Conservation (phyloP, 2,329 filamentous ascomycete genomes). For the Xylariaceae sp. region DNA sequence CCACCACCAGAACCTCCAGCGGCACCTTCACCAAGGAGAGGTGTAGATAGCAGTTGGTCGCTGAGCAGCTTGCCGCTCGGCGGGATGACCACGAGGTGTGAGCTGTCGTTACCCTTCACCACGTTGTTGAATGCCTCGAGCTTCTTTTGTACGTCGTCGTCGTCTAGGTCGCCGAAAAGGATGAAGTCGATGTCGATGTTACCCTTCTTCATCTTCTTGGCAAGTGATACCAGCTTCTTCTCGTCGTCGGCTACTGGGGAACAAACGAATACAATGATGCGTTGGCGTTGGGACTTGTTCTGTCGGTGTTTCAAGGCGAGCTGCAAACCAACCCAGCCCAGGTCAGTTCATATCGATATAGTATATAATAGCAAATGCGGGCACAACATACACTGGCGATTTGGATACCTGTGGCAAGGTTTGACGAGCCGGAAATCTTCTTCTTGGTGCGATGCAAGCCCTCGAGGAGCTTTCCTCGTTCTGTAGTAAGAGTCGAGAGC, state of each 20-base stretch:
- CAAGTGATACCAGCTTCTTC: constrained; percentile 81
- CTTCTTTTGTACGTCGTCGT: constrained; percentile 86
- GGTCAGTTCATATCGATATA: constrained; percentile 16
- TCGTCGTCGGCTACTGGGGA: constrained; percentile 87
- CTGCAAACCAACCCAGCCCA: constrained; percentile 40
- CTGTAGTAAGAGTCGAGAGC: constrained; percentile 90
- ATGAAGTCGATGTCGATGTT: constrained; percentile 93
- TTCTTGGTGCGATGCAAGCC: constrained; percentile 82
- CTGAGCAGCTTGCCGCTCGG: constrained; percentile 89
- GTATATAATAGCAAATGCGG: background rate
- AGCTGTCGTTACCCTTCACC: constrained; percentile 87
- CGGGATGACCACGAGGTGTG: constrained; percentile 83
- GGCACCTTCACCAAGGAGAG: constrained; percentile 79
- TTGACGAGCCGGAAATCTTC: constrained; percentile 85
- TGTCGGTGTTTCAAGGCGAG: constrained; percentile 95
- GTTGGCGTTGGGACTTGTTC: constrained; percentile 94
- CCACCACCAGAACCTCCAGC: constrained; percentile 50
- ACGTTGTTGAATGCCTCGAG: constrained; percentile 89
- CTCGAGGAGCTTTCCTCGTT: constrained; percentile 92
- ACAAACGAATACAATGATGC: constrained; percentile 96
- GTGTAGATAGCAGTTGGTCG: constrained; percentile 83
- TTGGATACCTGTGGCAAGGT: constrained; percentile 91
- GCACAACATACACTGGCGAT: constrained; percentile 73
- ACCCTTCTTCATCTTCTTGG: constrained; percentile 99
- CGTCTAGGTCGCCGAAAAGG: constrained; percentile 88